Conservation (phyloP, 2,329 filamentous ascomycete species). For the Ophiocordyceps sinensis region DNA sequence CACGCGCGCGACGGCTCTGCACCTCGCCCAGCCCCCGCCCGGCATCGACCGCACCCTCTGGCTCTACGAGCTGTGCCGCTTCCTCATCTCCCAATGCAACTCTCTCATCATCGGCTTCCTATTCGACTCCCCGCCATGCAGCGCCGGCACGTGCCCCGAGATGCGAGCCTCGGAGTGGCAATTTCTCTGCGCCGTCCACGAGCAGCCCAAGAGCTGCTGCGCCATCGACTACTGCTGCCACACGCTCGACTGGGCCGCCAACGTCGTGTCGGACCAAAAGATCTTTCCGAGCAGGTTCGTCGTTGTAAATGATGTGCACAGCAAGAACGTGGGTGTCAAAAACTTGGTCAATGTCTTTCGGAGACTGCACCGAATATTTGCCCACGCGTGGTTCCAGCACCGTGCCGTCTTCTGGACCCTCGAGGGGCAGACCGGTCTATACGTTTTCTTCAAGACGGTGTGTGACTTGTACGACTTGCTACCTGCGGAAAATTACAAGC, state of each 20-base stretch:
- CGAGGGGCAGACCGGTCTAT: conserved; percentile 79
- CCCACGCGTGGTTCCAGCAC: conserved; percentile 98
- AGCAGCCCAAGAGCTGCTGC: conserved; percentile 91
- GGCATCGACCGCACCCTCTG: conserved; percentile 78
- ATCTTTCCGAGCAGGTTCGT: conserved; percentile 81
- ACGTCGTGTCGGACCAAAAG: conserved; percentile 85
- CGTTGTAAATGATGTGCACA: conserved; percentile 38
- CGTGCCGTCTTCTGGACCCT: conserved; percentile 90
- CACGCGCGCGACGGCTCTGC: conserved; percentile 57
- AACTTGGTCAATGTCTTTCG: conserved; percentile 93
- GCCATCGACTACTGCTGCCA: conserved; percentile 99
- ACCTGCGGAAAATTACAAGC: conserved; percentile 87
- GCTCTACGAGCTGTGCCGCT: conserved; percentile 96
- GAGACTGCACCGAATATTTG: conserved; percentile 88
- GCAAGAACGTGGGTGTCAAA: conserved; percentile 52
- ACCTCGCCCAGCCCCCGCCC: conserved; percentile 65
- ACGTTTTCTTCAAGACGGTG: conserved; percentile 93
- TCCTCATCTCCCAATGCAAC: conserved; percentile 90
- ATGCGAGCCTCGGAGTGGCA: conserved; percentile 99
- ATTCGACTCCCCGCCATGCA: conserved; percentile 80
- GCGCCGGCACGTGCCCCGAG: conserved; percentile 77
- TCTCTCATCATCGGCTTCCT: conserved; percentile 85
- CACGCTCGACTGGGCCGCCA: conserved; percentile 94
- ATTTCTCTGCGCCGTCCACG: conserved; percentile 94
- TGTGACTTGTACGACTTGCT: conserved; percentile 86